Percentiles rank a stretch among this genome's conserved stretches.
These are phyloP conservation scores for Pythium dissimile DNA, from an alignment of 352 stramenopile species.

Conservation along the genomic window DNA sequence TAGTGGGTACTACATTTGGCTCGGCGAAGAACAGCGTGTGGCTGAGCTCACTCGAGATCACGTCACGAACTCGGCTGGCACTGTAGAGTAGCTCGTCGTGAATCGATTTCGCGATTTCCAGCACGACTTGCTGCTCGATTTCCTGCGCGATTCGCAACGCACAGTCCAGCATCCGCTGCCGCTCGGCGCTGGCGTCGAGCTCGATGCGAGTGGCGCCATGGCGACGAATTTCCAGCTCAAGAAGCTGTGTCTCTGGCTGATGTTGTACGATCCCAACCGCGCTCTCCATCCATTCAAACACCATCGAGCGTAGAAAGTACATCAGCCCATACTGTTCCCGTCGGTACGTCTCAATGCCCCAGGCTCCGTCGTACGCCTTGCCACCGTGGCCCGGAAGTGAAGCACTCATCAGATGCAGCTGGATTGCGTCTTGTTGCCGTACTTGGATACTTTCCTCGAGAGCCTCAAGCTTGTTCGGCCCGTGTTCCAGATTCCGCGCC, in stretches of 20 bases:
- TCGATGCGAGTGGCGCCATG: conserved; percentile 21
- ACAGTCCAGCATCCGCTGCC: not conserved
- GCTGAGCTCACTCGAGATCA: conserved; percentile 22
- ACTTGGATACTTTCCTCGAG: conserved; percentile 27
- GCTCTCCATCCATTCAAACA: conserved; percentile 39
- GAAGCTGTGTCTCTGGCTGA: conserved; percentile 26
- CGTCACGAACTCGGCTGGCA: conserved; percentile 18
- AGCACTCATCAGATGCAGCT: not conserved
- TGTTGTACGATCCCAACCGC: conserved; percentile 18
- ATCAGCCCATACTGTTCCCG: conserved; percentile 26
- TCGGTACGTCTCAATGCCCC: conserved; percentile 42
- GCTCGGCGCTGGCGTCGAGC: conserved; percentile 25
- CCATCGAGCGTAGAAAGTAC: conserved; percentile 37
- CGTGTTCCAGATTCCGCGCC: conserved; percentile 17
- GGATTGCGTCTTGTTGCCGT: conserved; percentile 25
- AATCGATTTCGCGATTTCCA: conserved; percentile 37
- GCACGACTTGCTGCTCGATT: conserved; percentile 27
- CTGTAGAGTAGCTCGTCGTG: conserved; percentile 31
- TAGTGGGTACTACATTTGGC: too few species aligned
- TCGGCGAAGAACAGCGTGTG: conserved; percentile 18
- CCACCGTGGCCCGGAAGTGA: not conserved
- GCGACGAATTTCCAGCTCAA: conserved; percentile 28
- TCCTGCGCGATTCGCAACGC: conserved; percentile 14
- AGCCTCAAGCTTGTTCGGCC: conserved; percentile 16
- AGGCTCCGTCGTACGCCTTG: conserved; percentile 27